Evolutionary conservation across 2,329 filamentous ascomycete genomes (phyloP), one percentile per base, ranked within the genome.

Genomic region (Biscogniauxia mediterranea): DNA sequence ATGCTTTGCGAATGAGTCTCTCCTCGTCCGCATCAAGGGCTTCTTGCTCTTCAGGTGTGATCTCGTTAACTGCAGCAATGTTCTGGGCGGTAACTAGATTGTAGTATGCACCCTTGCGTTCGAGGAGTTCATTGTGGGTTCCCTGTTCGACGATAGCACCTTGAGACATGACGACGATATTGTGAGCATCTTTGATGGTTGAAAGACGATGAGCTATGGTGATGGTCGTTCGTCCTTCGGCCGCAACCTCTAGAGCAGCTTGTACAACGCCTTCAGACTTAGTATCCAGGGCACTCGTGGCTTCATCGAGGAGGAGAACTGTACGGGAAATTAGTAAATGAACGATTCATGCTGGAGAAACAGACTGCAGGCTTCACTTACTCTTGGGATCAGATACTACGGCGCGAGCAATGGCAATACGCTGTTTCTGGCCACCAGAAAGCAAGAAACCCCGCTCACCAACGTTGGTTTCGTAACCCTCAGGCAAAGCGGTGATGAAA

Each of bases 181-280:
- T 97, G 76, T 98, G 90, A 0, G 94, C 94, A 65, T 93, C 89
- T 76, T 88, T 93, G 79, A 99, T 97, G 5, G 95, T 99, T 0
- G 93, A 97, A 8, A 99, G 82, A 68, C 94, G 89, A 78, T 99
- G 95, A 52, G 95, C 95, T 75, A 99, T 98, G 6, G 93, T 91
- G 69, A 98, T 97, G 1, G 95, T 98, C 0, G 95, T 99, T 58
- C 95, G 86, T 23, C 93, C 94, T 65, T 90, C 84, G 1, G 93
- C 85, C 25, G 94, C 95, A 55, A 86, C 89, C 70, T 98, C 93
- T 8, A 99, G 83, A 19, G 95, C 95, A 51, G 92, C 92, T 75
- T 98, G 95, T 1, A 99, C 94, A 9, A 96, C 90, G 53, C 92
- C 93, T 78, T 99, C 95, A 0, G 92, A 96, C 73, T 95, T 94